These are phyloP conservation scores for Diaporthe batatas DNA, from an alignment of 2,329 filamentous ascomycete genomes.

Conservation along the genomic window DNA sequence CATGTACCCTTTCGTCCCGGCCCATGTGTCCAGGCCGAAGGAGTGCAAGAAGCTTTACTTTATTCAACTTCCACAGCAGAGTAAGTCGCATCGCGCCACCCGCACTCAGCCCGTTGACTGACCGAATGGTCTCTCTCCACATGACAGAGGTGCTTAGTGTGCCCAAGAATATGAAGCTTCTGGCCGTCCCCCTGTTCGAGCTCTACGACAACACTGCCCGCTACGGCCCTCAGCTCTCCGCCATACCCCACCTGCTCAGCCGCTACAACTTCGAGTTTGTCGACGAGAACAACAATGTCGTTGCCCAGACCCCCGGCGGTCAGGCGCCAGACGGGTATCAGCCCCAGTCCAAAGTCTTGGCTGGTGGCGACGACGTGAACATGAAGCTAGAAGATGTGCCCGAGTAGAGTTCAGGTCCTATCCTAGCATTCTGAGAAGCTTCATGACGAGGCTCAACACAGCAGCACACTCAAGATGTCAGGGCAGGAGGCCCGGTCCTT, in stretches of 20 bases:
- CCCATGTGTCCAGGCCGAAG: constrained; percentile 95
- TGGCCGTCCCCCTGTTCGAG: constrained; percentile 96
- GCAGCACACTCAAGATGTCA: neutral
- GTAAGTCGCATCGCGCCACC: constrained; percentile 63
- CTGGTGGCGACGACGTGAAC: constrained; percentile 71
- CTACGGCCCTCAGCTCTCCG: constrained; percentile 95
- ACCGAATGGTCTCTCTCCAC: neutral
- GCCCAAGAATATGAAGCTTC: constrained; percentile 99
- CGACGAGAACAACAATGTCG: constrained; percentile 90
- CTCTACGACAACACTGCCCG: constrained; percentile 96
- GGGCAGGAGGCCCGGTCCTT: neutral
- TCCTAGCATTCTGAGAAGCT: neutral
- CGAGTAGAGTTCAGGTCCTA: constrained; percentile 13
- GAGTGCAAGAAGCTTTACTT: constrained; percentile 99
- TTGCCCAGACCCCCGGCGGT: constrained; percentile 84
- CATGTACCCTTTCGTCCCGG: constrained; percentile 98
- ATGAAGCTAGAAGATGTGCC: constrained; percentile 65
- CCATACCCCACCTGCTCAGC: constrained; percentile 94
- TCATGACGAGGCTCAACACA: neutral
- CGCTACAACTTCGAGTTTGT: constrained; percentile 98
- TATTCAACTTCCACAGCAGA: constrained; percentile 92
- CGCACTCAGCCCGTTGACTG: neutral
- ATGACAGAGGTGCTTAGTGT: constrained; percentile 88
- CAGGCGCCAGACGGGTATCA: constrained; percentile 69
- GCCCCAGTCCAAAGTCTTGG: constrained; percentile 75